Conservation (phyloP, 2,329 filamentous ascomycete genomes). For the Hyphodiscus sp. region DNA sequence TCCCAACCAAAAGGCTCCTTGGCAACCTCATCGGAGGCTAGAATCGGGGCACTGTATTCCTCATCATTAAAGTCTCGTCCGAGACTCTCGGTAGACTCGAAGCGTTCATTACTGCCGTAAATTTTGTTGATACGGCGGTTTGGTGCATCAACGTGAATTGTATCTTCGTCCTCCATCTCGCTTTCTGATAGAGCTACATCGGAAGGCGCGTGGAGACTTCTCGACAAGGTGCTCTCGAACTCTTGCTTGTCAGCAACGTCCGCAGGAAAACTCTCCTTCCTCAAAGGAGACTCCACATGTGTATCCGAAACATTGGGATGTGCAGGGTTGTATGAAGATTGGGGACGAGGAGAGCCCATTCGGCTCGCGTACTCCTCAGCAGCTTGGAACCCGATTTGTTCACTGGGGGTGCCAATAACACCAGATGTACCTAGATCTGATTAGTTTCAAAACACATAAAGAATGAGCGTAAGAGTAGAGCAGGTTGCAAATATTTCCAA, state of each 20-base stretch:
- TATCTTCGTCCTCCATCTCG: slow-evolving; percentile 46
- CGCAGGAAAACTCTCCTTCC: slow-evolving; percentile 41
- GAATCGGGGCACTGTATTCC: slow-evolving; percentile 67
- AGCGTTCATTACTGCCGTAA: slow-evolving; percentile 33
- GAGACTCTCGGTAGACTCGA: slow-evolving; percentile 44
- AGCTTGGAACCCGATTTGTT: slow-evolving; percentile 84
- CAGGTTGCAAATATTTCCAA: slow-evolving; percentile 6
- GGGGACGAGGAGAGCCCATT: slow-evolving; percentile 60
- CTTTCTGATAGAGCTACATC: slow-evolving; percentile 35
- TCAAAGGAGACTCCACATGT: slow-evolving; percentile 31
- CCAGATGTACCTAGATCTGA: slow-evolving; percentile 52
- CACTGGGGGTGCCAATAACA: slow-evolving; percentile 70
- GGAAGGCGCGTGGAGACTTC: slow-evolving; percentile 29
- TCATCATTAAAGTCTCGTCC: slow-evolving; percentile 37
- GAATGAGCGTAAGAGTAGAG: not conserved
- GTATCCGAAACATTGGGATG: slow-evolving; percentile 39
- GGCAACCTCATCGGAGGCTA: slow-evolving; percentile 80
- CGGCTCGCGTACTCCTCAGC: slow-evolving; percentile 77
- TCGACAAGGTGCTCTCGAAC: slow-evolving; percentile 33
- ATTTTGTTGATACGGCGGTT: slow-evolving; percentile 38
- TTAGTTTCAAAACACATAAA: slow-evolving; percentile 21
- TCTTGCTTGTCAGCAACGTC: slow-evolving; percentile 20
- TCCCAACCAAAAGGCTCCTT: slow-evolving; percentile 64
- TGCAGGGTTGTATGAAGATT: slow-evolving; percentile 35
- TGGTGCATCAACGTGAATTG: slow-evolving; percentile 74